A percentile compares a stretch with the other conserved stretches of the same genome.
Evolutionary conservation across 78 protist genomes (phyloP).

Genomic region (Pirum gemmata): DNA sequence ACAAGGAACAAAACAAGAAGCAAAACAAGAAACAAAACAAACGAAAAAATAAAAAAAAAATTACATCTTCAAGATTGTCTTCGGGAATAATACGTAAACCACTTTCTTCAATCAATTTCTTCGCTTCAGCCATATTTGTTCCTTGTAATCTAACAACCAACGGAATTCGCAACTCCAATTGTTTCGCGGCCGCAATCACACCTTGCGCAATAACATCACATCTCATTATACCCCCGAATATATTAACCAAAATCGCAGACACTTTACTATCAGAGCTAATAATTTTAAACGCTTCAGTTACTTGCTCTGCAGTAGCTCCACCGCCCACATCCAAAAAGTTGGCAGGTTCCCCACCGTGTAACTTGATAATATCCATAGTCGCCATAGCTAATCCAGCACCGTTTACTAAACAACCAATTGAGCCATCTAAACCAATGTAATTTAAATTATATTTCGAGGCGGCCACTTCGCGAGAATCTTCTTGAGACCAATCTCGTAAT

Average conservation of each 20-base stretch:
- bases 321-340: conserved; percentile 98
- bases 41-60: no score
- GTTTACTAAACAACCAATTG: conserved; percentile 95
- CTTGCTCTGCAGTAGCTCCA: conserved; percentile 78
- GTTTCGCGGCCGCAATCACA: conserved; percentile 70
- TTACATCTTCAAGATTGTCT: no score
- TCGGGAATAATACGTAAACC: no score
- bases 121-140: conserved; percentile 70
- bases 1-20: no score
- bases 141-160: conserved; percentile 84
- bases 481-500: conserved; percentile 76
- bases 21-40: no score
- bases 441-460: conserved; percentile 84
- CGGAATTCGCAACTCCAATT: conserved; percentile 54
- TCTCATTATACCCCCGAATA: conserved; percentile 87
- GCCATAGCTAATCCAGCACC: conserved; percentile 99
- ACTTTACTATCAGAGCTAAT: conserved; percentile 63
- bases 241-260: conserved; percentile 82
- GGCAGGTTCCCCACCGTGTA: conserved; percentile 89
- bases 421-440: conserved; percentile 93
- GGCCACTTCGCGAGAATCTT: conserved; percentile 75
- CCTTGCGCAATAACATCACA: conserved; percentile 85
- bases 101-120: conserved; percentile 59
- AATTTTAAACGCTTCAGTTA: conserved; percentile 83
- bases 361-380: conserved; percentile 88